Percentiles rank a stretch among this genome's conserved stretches.
phyloP scores from a whole-genome alignment of 306 rosid species.

The Malus sylvestris region DNA sequence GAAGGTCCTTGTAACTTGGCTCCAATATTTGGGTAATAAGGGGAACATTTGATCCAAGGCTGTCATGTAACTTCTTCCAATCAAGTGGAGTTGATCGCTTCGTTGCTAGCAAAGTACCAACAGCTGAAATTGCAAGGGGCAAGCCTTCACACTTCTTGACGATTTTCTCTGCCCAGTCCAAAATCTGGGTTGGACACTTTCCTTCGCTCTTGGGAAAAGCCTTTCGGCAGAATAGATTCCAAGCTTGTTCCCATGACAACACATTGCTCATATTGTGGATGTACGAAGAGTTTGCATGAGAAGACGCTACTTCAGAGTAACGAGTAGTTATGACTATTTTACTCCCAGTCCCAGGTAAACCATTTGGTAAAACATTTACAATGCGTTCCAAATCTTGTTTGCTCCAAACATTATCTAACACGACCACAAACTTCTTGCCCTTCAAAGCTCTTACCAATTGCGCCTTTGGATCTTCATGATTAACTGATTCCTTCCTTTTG shows the following conservation, averaged over 20 bases:
- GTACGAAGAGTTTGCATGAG: not conserved
- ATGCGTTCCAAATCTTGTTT: not conserved
- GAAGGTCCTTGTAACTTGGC: not conserved
- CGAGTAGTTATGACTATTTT: not conserved
- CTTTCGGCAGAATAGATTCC: not conserved
- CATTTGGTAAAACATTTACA: not conserved
- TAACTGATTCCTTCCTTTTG: not conserved
- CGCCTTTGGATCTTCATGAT: not conserved
- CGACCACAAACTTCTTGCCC: not conserved
- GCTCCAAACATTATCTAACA: slow-evolving; percentile 3
- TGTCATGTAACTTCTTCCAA: not conserved
- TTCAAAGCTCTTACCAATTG: not conserved
- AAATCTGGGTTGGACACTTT: not conserved
- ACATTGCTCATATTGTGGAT: not conserved
- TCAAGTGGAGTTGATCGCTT: not conserved
- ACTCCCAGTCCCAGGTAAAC: slow-evolving; percentile 7
- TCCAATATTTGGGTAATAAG: not conserved
- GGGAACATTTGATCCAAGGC: not conserved
- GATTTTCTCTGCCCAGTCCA: not conserved
- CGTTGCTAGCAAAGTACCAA: not conserved
- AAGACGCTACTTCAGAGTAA: not conserved
- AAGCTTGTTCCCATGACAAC: not conserved
- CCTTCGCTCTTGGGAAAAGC: not conserved
- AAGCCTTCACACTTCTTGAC: not conserved
- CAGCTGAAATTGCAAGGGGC: not conserved